A percentile compares a stretch with the other conserved stretches of the same genome.
These are phyloP conservation scores for Globisporangium paddicum DNA, from an alignment of 352 stramenopile genomes.

Conservation along the genomic window DNA sequence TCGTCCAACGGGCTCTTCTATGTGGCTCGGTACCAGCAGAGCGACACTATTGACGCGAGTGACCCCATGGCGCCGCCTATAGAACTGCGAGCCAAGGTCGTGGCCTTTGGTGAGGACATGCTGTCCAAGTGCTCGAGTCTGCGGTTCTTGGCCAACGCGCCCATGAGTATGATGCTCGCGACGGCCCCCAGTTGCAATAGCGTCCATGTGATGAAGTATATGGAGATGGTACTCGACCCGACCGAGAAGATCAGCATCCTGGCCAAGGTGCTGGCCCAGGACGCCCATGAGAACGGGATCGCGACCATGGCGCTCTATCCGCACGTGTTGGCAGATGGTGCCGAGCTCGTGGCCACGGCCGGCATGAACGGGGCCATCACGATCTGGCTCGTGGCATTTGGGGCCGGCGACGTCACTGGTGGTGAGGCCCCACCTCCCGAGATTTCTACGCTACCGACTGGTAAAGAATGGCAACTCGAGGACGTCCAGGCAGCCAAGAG, in stretches of 20 bases:
- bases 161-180: constrained; percentile 47
- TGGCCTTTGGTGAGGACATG: constrained; percentile 43
- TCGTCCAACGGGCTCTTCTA: constrained; percentile 50
- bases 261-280: constrained; percentile 45
- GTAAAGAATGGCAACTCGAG: constrained; percentile 38
- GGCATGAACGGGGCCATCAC: constrained; percentile 58
- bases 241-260: constrained; percentile 41
- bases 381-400: constrained; percentile 58
- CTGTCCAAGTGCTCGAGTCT: constrained; percentile 30
- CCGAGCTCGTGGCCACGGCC: constrained; percentile 60
- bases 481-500: constrained; percentile 68
- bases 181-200: constrained; percentile 29
- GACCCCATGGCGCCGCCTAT: constrained; percentile 7
- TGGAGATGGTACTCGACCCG: constrained; percentile 41
- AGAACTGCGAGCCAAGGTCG: constrained; percentile 32
- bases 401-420: constrained; percentile 11
- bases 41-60: not conserved
- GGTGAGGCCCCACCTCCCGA: not conserved
- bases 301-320: constrained; percentile 42
- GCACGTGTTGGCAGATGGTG: constrained; percentile 31
- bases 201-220: constrained; percentile 50
- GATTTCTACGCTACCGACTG: not conserved
- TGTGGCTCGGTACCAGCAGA: constrained; percentile 27
- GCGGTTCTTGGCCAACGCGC: constrained; percentile 39
- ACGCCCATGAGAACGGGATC: constrained; percentile 53